Base-by-base conservation (phyloP, 495 filamentous ascomycete species). In the Aspergillus nanangensis region DNA sequence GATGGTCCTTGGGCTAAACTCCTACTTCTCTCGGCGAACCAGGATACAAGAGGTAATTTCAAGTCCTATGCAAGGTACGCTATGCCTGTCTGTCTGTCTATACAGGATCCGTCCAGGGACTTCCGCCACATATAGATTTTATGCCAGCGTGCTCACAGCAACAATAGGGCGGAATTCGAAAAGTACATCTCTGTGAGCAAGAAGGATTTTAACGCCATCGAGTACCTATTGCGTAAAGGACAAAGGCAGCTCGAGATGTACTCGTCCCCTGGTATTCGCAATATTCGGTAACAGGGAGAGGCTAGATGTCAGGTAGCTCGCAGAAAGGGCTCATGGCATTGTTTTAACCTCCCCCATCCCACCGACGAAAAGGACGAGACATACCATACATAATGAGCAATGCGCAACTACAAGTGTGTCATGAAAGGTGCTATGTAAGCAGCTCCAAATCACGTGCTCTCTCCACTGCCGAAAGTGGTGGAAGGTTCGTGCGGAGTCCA, bases 151-250 rank as follows among this genome's bases (percentile, higher is more conserved):
- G 42, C 46, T 35, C 39, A 10, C 41, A 20, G 41, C 38, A 53
- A 39, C 27, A 24, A 31, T 36, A 92, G 90, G 38, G 64, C 65
- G 27, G 89, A 96, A 53, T 98, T 98, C 53, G 67, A 82, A 36
- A 84, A 85, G 55, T 72, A 89, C 55, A 57, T 81, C 2, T 57
- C 60, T 17, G 57, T 96, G 27, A 82, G 84, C 64, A 96, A 88
- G 67, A 92, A 87, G 60, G 90, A 97, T 60, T 97, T 97, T 65
- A 67, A 68, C 34, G 79, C 90, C 2, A 83, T 98, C 47, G 93
- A 98, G 64, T 94, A 87, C 67, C 71, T 96, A 3, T 60, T 98
- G 23, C 79, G 92, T 36, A 91, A 87, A 59, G 93, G 93, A 31
- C 75, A 80, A 23, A 79, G 87, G 41, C 90, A 97, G 65, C 67